Conservation (phyloP, 73 alveolate species). For the Paramecium octaurelia region DNA sequence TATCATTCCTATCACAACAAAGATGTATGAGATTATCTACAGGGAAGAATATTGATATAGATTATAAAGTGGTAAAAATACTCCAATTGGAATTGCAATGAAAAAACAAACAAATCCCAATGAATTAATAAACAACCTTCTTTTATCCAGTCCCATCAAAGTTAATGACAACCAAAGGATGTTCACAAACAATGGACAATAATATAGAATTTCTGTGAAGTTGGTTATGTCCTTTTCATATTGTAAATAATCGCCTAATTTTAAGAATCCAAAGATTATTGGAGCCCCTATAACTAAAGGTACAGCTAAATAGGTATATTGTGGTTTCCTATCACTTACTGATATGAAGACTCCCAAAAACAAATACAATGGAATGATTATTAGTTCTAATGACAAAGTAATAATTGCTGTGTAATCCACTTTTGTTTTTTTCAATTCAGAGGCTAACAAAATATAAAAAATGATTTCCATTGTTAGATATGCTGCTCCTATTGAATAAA, state of each 20-base stretch:
- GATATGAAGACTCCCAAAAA: slow-evolving; percentile 25
- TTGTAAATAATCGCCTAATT: neutral
- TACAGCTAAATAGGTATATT: neutral
- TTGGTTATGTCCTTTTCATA: neutral
- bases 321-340: neutral
- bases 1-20: neutral
- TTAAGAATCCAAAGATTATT: neutral
- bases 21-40: neutral
- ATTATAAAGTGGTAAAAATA: neutral
- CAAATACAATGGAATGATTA: neutral
- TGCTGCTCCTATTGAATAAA: neutral
- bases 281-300: slow-evolving; percentile 12
- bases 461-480: neutral
- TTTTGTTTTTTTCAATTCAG: neutral
- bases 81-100: slow-evolving; percentile 36
- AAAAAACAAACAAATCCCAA: slow-evolving; percentile 17
- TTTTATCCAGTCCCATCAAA: neutral
- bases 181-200: neutral
- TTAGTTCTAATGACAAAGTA: neutral
- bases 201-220: neutral
- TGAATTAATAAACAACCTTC: neutral
- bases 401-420: neutral
- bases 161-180: neutral
- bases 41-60: neutral
- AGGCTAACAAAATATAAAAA: neutral